A percentile compares a stretch with the other conserved stretches of the same genome.
These are phyloP conservation scores for Inga laurina DNA, from an alignment of 306 rosid genomes.

Conservation along the genomic window DNA sequence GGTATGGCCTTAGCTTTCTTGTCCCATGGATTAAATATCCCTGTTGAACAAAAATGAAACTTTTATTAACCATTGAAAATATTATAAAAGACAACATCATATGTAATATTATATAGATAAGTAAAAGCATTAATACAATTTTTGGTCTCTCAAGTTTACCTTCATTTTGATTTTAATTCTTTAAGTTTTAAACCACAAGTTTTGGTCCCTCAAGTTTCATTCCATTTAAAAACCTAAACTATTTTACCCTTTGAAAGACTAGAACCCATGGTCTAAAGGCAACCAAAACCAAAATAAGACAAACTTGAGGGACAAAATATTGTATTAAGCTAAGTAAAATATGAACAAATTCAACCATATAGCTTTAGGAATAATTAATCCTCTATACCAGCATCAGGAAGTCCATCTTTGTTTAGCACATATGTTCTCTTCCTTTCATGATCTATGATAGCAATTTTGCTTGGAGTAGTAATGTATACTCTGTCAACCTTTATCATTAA, in stretches of 20 bases:
- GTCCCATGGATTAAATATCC: conserved; percentile 92
- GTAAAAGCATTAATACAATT: too few relatives aligned
- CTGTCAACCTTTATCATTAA: conserved; percentile 61
- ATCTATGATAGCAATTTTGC: conserved; percentile 80
- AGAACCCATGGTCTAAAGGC: too few relatives aligned
- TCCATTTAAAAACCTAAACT: too few relatives aligned
- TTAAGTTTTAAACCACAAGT: too few relatives aligned
- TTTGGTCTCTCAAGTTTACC: too few relatives aligned
- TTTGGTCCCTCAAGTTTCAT: too few relatives aligned
- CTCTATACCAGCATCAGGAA: conserved; percentile 72
- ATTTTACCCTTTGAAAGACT: too few relatives aligned
- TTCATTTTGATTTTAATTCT: too few relatives aligned
- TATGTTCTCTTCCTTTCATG: conserved; percentile 81
- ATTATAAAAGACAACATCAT: neutral
- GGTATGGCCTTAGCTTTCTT: conserved; percentile 69
- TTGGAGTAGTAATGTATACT: conserved; percentile 56
- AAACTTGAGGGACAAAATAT: too few relatives aligned
- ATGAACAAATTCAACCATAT: neutral
- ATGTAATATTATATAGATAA: too few relatives aligned
- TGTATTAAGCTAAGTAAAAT: too few relatives aligned
- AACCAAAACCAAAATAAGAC: too few relatives aligned
- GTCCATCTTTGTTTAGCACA: conserved; percentile 74
- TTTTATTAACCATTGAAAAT: neutral
- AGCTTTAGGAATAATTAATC: neutral
- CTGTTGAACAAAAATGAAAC: conserved; percentile 36